These are phyloP conservation scores for Phaeosphaeriaceae sp. DNA, from an alignment of 2,329 filamentous ascomycete genomes.

Conservation along the genomic window DNA sequence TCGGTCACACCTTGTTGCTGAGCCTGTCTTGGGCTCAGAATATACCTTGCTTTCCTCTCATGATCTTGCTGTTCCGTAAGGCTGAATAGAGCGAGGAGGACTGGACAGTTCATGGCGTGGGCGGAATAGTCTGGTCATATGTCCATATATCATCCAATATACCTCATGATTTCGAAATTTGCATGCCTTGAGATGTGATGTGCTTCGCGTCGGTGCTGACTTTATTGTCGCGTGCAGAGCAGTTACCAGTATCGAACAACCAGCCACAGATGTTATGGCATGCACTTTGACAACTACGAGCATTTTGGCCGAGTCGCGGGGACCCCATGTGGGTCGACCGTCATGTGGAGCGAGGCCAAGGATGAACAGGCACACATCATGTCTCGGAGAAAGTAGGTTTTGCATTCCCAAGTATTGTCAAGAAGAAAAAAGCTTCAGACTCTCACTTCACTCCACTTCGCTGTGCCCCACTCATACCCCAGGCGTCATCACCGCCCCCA, in stretches of 20 bases:
- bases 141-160: neutral
- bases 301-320: neutral
- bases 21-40: neutral
- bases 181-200: neutral
- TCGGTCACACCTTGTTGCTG: slow-evolving; percentile 4
- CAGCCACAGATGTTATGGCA: neutral
- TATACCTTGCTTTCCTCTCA: neutral
- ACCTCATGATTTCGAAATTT: neutral
- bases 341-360: neutral
- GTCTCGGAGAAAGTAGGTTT: slow-evolving; percentile 1
- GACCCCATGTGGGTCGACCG: neutral
- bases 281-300: neutral
- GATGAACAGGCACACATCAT: neutral
- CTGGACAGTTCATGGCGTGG: neutral
- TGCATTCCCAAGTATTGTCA: slow-evolving; percentile 2
- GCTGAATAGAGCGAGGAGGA: neutral
- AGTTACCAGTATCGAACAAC: neutral
- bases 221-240: neutral
- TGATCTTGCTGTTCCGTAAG: neutral
- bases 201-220: neutral
- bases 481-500: neutral
- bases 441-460: neutral
- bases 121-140: neutral
- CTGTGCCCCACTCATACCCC: too few relatives aligned
- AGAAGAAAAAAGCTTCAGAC: slow-evolving; percentile 3